Percentiles rank a stretch among this genome's conserved stretches.
Conservation (phyloP, 345 rosid species). For the Citrus trifoliata region DNA sequence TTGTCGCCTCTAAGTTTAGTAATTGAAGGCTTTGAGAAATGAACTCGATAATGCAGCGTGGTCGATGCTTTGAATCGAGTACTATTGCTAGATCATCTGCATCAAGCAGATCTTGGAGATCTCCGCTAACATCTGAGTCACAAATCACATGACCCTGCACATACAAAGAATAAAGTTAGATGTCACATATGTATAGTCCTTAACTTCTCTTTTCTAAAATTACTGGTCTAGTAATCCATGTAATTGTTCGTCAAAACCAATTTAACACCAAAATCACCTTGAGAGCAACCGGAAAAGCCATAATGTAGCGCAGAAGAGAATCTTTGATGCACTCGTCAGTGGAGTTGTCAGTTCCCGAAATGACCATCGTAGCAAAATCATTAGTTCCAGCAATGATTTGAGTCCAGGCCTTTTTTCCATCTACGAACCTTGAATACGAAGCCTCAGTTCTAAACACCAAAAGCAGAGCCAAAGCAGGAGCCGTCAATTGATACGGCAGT, state of each 20-base stretch:
- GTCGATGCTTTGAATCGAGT: constrained; percentile 71
- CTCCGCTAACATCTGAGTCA: constrained; percentile 67
- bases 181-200: not conserved
- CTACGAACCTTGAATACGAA: constrained; percentile 83
- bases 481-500: constrained; percentile 83
- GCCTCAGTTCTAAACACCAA: constrained; percentile 93
- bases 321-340: constrained; percentile 44
- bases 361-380: constrained; percentile 69
- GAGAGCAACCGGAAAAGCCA: constrained; percentile 84
- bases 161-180: not conserved
- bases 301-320: constrained; percentile 60
- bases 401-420: constrained; percentile 84
- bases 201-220: not conserved
- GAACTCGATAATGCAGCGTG: constrained; percentile 74
- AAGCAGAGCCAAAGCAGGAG: constrained; percentile 88
- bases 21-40: constrained; percentile 65
- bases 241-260: not conserved
- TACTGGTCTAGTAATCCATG: not conserved
- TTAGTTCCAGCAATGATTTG: constrained; percentile 61
- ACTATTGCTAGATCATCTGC: constrained; percentile 70
- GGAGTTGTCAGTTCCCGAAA: constrained; percentile 42
- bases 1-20: constrained; percentile 59
- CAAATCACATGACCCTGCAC: constrained; percentile 79
- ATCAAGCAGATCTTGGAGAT: constrained; percentile 60
- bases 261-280: constrained; percentile 47